These are phyloP conservation scores for Pezicula neosporulosa DNA, from an alignment of 2,329 filamentous ascomycete species.

Conservation along the genomic window DNA sequence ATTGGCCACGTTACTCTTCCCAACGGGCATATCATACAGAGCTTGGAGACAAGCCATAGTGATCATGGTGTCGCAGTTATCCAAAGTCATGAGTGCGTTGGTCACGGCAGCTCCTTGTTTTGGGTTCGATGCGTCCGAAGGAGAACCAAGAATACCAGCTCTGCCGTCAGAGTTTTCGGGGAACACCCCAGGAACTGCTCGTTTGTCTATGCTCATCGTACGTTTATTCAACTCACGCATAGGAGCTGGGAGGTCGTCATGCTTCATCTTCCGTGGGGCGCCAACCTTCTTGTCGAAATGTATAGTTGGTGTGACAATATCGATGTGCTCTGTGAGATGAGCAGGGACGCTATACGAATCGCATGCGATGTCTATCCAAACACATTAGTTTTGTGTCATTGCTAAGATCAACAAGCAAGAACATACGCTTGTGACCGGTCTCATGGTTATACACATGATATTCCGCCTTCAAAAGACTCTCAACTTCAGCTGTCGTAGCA, in stretches of 20 bases:
- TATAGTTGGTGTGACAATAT: slow-evolving; percentile 28
- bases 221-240: slow-evolving; percentile 15
- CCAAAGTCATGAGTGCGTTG: slow-evolving; percentile 21
- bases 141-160: slow-evolving; percentile 23
- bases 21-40: slow-evolving; percentile 44
- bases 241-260: slow-evolving; percentile 33
- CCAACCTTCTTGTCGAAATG: slow-evolving; percentile 26
- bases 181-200: neutral
- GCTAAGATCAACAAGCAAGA: neutral
- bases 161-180: neutral
- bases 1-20: slow-evolving; percentile 30
- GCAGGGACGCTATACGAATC: slow-evolving; percentile 25
- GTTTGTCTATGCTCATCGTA: neutral
- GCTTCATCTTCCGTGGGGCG: slow-evolving; percentile 21
- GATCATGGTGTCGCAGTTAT: slow-evolving; percentile 49
- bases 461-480: slow-evolving; percentile 48
- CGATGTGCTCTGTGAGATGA: slow-evolving; percentile 25
- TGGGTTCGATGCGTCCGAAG: slow-evolving; percentile 21
- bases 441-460: slow-evolving; percentile 52
- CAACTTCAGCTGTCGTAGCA: slow-evolving; percentile 34
- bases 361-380: slow-evolving; percentile 23
- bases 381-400: neutral
- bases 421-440: slow-evolving; percentile 32
- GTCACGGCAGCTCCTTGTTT: slow-evolving; percentile 18
- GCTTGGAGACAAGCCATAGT: slow-evolving; percentile 53